Base-by-base conservation (phyloP, 2,329 filamentous ascomycete species). In the Pseudogymnoascus sp. region DNA sequence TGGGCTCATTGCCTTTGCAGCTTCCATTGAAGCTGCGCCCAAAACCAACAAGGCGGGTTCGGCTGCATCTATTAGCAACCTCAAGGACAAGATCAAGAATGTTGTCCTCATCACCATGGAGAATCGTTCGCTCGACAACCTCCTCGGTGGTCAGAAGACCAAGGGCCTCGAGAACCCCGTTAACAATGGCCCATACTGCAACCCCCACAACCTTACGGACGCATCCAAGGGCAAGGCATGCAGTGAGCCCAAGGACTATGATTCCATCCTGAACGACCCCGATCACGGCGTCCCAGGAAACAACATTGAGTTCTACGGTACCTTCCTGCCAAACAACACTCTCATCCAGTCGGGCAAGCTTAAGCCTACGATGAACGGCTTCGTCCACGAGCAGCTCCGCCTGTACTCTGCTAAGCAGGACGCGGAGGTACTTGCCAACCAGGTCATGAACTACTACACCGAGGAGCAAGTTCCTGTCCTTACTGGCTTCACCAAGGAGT, bases 371-470 rank as follows among this genome's bases (percentile, higher is more conserved):
- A 72, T 73, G 60, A 63, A 73, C 59, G 76, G 76, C 35, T 78
- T 78, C 65, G 69, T 77, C n/a, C 69, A 75, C 31, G 75, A 76
- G 68, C 76, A 78, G 67, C 61, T 77, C 31, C 70, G 71, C 4
- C 59, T 67, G 10, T 76, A 78, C 65, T 67, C 69, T 5, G 61
- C 63, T 35, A 69, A 72, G 58, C 70, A 69, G 60, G 71, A 73
- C 48, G 62, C 68, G n/a, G 66, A 73, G n/a, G 69, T 69, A 3
- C 72, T 74, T 13, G 69, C 70, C 9, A 62, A 63, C 48, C 72
- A 78, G 67, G 76, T 77, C 48, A 72, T 79, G 67, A 74, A 76
- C 70, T 78, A 78, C 64, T 79, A 79, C 64, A 74, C 74, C 1
- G 74, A 76, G 63, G 70, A 72, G 0, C 71, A 78, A 67, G 72